phyloP scores from a whole-genome alignment of 2,329 filamentous ascomycete genomes.

The Pestalotiopsis sp. region DNA sequence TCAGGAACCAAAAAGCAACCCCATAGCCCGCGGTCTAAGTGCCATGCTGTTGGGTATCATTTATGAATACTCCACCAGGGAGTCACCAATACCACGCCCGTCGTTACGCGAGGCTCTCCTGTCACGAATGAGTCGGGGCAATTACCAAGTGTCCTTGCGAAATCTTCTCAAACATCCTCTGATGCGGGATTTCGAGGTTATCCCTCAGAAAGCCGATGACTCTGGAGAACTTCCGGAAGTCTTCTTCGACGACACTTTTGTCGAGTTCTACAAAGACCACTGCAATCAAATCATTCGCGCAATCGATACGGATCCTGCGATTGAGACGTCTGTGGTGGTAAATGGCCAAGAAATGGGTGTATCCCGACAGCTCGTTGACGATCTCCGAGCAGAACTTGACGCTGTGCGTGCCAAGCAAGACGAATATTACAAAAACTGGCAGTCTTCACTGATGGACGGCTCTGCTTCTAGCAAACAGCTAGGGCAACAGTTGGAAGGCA shows the following conservation, averaged over 20 bases:
- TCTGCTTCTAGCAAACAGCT: constrained; percentile 37
- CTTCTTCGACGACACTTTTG: constrained; percentile 82
- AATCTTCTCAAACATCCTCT: constrained; percentile 77
- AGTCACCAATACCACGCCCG: constrained; percentile 83
- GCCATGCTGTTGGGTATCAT: constrained; percentile 83
- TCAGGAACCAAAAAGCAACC: constrained; percentile 63
- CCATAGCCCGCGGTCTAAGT: constrained; percentile 79
- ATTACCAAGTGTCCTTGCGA: constrained; percentile 81
- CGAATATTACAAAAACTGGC: constrained; percentile 63
- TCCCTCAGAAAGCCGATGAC: constrained; percentile 67
- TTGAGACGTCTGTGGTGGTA: constrained; percentile 80
- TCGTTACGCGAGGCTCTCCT: constrained; percentile 80
- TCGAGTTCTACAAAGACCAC: constrained; percentile 95
- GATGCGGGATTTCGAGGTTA: constrained; percentile 87
- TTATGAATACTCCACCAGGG: constrained; percentile 97
- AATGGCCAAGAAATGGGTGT: constrained; percentile 87
- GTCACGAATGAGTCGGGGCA: constrained; percentile 79
- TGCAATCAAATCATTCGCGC: constrained; percentile 83
- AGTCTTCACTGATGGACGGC: constrained; percentile 48
- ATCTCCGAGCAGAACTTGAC: constrained; percentile 78
- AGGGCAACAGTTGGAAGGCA: constrained; percentile 65
- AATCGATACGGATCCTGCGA: constrained; percentile 86
- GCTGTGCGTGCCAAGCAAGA: constrained; percentile 76
- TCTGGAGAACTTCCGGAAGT: constrained; percentile 69
- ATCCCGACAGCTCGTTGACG: constrained; percentile 90